A percentile compares a stretch with the other conserved stretches of the same genome.
Conservation (phyloP, 2,329 filamentous ascomycete species). For the Sarocladiaceae sp. region DNA sequence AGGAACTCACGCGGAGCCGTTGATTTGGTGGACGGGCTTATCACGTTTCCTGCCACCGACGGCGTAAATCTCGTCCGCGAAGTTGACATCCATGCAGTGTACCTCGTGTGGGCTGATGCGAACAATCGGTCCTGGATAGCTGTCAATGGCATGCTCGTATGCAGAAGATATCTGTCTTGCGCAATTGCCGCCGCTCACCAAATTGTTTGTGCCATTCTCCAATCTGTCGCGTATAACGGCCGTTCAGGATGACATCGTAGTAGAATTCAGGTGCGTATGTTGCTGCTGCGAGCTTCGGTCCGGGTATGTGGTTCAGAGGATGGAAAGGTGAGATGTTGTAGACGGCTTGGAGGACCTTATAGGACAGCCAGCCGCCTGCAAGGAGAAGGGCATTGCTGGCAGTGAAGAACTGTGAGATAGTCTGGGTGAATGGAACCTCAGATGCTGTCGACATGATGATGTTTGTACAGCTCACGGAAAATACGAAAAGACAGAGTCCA, state of each 20-base stretch:
- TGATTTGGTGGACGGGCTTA: slow-evolving; percentile 11
- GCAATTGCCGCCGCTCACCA: slow-evolving; percentile 16
- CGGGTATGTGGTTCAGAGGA: slow-evolving; percentile 11
- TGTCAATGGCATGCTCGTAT: background rate
- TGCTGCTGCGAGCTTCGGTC: slow-evolving; percentile 11
- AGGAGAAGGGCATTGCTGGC: slow-evolving; percentile 1
- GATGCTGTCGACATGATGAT: background rate
- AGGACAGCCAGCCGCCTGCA: slow-evolving; percentile 6
- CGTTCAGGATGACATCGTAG: slow-evolving; percentile 13
- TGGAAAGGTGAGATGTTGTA: slow-evolving; percentile 7
- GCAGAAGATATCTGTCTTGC: background rate
- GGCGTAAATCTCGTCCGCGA: slow-evolving; percentile 28
- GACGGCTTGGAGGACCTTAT: slow-evolving; percentile 9
- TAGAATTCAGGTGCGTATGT: slow-evolving; percentile 14
- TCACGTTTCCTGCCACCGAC: slow-evolving; percentile 11
- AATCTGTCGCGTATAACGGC: slow-evolving; percentile 27
- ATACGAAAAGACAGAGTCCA: background rate
- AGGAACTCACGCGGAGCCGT: slow-evolving; percentile 8
- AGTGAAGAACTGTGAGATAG: background rate
- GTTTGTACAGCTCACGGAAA: no score
- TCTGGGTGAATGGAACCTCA: background rate
- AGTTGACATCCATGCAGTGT: slow-evolving; percentile 24
- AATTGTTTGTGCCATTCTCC: slow-evolving; percentile 34
- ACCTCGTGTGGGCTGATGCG: slow-evolving; percentile 23
- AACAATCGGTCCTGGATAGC: background rate